phyloP scores from a whole-genome alignment of 2,329 filamentous ascomycete genomes.

The Hypoxylon sp. region DNA sequence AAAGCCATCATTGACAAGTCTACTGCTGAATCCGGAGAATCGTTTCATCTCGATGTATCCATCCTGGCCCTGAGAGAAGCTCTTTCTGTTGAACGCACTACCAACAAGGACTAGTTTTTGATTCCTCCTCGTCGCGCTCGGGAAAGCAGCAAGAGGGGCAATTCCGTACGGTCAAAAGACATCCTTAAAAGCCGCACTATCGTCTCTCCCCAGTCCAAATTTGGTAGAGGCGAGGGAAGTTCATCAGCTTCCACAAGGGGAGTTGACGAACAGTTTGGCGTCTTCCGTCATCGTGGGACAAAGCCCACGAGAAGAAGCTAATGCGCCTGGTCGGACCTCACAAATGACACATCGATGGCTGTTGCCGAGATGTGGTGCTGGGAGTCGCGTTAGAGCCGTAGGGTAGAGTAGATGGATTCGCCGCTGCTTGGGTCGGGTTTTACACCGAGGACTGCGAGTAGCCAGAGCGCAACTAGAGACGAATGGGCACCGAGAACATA shows the following conservation, averaged over 20 bases:
- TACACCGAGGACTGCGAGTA: slow-evolving; percentile 43
- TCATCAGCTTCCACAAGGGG: slow-evolving; percentile 49
- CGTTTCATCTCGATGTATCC: slow-evolving; percentile 37
- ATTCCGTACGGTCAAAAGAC: slow-evolving; percentile 88
- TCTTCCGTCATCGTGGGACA: slow-evolving; percentile 59
- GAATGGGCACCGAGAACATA: slow-evolving; percentile 60
- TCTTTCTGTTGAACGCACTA: slow-evolving; percentile 87
- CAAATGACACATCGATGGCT: slow-evolving; percentile 60
- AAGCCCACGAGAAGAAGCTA: slow-evolving; percentile 62
- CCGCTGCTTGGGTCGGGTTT: slow-evolving; percentile 43
- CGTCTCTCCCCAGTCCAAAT: slow-evolving; percentile 64
- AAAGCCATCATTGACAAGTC: slow-evolving; percentile 44
- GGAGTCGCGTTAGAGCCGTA: slow-evolving; percentile 53
- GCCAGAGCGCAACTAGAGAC: slow-evolving; percentile 47
- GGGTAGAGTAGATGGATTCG: slow-evolving; percentile 48
- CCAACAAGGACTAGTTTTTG: slow-evolving; percentile 96
- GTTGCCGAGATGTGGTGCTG: slow-evolving; percentile 58
- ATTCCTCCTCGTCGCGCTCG: slow-evolving; percentile 74
- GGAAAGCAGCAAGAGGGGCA: slow-evolving; percentile 70
- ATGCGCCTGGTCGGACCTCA: slow-evolving; percentile 71
- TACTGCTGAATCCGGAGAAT: slow-evolving; percentile 50
- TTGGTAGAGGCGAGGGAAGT: slow-evolving; percentile 61
- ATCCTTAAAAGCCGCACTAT: slow-evolving; percentile 91
- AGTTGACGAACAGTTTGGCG: slow-evolving; percentile 61
- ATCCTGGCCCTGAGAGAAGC: slow-evolving; percentile 52